Base-by-base conservation (phyloP, 768 basidiomycete genomes). In the Nevesoporus exiguus region DNA sequence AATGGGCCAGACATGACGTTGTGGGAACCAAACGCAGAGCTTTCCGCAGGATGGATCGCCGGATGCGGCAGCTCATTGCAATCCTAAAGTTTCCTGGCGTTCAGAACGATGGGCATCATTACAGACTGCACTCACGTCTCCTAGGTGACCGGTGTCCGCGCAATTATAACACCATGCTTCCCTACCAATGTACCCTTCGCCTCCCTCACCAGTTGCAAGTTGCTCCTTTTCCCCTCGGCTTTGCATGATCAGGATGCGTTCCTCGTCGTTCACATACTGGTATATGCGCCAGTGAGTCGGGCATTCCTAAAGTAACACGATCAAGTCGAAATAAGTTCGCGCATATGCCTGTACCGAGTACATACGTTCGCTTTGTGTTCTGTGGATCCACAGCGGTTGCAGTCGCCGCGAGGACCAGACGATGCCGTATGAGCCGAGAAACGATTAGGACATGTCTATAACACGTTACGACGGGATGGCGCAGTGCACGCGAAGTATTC, bases 121-220 rank as follows among this genome's bases (percentile, higher is more conserved):
- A 22, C 45, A 30, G 19, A 41, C 27, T 49, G 42, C 42, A 75
- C 86, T 71, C 63, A 91, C 90, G 61, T 92, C 90, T 43, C 90
- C 90, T 66, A 86, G 80, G 68, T 93, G 90, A 4, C 88, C 90
- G 47, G 69, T 68, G 27, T 72, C 73, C 39, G 86, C 90, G 59
- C 90, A 93, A 60, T 88, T 88, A 65, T 90, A 89, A 66, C 90
- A 93, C 86, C 86, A 92, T 60, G 82, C 76, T 63, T 89, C 88
- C 31, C 71, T 68, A 5, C 80, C 86, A 50, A 92, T 84, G 67
- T 86, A 90, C 7, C 85, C 88, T 66, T 91, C 90, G 10, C 89
- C 87, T 14, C 90, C 89, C 51, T 84, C 64, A 11, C 89, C 88
- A 7, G 89, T 69, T 13, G 65, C 63, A 7, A 84, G 64, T 4